Base-by-base conservation (phyloP, 2,329 filamentous ascomycete genomes). In the Pyricularia grisea region DNA sequence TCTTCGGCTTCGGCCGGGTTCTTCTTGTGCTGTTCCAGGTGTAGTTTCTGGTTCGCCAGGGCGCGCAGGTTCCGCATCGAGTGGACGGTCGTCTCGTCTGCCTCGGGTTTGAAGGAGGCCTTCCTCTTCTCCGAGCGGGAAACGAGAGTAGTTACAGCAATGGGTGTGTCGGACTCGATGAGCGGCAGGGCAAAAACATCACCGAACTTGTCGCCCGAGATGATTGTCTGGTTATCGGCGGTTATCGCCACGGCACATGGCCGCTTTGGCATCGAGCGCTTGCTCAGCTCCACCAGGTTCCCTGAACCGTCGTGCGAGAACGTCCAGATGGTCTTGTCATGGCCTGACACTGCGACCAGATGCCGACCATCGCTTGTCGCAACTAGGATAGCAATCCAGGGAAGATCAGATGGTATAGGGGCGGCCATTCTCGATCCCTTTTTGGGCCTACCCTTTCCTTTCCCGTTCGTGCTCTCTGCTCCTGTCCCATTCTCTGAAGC, bases 191-290 rank as follows among this genome's bases (percentile, higher is more conserved):
- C 87, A 79, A 97, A 98, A 71, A 97, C 94, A 77, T 99, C 95
- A 72, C 95, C 95, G 75, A 98, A 98, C 79, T 99, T 99, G 82
- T 99, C 95, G 68, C 89, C 94, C 71, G 88, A 89, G 70, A 98
- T 80, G 71, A 99, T 92, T 10, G 88, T 91, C 63, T 84, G 83
- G 71, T 87, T 84, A 76, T 94, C 90, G 58, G 87, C 81, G 9
- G 90, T 88, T 68, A 97, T 79, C 67, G 85, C 81, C 70, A 98
- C 82, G 50, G 91, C 88, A 76, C 90, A 94, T 14, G 94, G 93
- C 50, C 93, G 89, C 81, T 97, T 98, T 58, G 93, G 92, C 91
- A 98, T 96, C 63, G 82, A 92, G 91, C 94, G 88, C 77, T 89
- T 85, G 77, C 90, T 96, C 69, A 93, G 76, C 75, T 92, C 84